Conservation (phyloP, 2,329 filamentous ascomycete species). For the Albifimbria verrucaria region DNA sequence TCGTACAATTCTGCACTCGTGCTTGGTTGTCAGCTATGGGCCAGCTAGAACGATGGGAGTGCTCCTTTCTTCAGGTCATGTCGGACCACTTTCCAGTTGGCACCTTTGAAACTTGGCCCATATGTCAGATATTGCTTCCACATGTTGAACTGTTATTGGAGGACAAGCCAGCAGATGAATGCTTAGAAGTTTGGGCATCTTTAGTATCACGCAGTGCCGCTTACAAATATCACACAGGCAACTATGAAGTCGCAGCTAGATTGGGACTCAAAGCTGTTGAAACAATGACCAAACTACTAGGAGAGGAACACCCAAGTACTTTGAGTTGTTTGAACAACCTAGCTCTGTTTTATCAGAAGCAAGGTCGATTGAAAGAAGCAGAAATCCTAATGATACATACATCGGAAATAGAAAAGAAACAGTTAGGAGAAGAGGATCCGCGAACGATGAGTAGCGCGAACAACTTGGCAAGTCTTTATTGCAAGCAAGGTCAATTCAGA, state of each 20-base stretch:
- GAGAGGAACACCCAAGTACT: too few species aligned
- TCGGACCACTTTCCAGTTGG: slow-evolving; percentile 10
- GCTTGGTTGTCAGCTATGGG: slow-evolving; percentile 13
- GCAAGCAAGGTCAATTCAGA: neutral
- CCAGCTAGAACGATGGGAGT: slow-evolving; percentile 3
- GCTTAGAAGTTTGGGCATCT: too few species aligned
- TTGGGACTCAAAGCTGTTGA: too few species aligned
- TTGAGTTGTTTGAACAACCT: too few species aligned
- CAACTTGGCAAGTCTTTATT: slow-evolving; percentile 2
- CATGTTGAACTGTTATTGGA: slow-evolving; percentile 9
- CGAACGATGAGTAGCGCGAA: slow-evolving; percentile 2
- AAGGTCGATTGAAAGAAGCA: neutral
- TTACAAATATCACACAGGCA: too few species aligned
- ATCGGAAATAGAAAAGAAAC: neutral
- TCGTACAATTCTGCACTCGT: slow-evolving; percentile 18
- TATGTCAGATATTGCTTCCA: slow-evolving; percentile 10
- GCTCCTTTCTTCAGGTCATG: slow-evolving; percentile 8
- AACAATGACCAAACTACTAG: too few species aligned
- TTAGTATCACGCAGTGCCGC: too few species aligned
- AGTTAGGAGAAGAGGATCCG: slow-evolving; percentile 4
- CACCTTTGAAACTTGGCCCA: slow-evolving; percentile 8
- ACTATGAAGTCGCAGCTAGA: too few species aligned
- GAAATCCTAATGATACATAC: neutral
- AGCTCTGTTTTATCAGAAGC: too few species aligned
- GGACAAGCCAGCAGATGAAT: neutral